Evolutionary conservation across 1,284 basidiomycete genomes (phyloP).

Genomic region (Apiotrichum akiyoshidainum): DNA sequence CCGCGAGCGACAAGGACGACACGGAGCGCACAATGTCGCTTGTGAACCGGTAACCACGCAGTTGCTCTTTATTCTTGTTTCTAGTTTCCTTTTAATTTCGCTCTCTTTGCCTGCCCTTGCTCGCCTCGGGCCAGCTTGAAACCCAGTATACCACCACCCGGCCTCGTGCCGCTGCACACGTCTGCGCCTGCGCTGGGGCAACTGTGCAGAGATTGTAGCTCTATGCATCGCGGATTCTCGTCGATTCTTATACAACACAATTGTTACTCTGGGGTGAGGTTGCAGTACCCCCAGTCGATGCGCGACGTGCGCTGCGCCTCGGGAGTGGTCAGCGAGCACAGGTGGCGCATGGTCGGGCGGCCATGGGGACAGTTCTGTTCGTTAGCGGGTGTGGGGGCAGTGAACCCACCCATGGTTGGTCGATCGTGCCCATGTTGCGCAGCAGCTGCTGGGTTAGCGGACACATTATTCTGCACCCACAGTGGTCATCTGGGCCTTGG

Average conservation of each 20-base stretch:
- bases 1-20: constrained; percentile 1
- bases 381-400: constrained; percentile 2
- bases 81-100: not conserved
- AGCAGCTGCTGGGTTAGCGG: constrained; percentile 60
- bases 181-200: not conserved
- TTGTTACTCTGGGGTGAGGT: not conserved
- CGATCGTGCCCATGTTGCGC: constrained; percentile 89
- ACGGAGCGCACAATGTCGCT: constrained; percentile 2
- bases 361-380: constrained; percentile 87
- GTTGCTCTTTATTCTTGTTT: not conserved
- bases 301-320: constrained; percentile 1
- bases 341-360: constrained; percentile 89
- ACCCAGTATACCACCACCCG: not conserved
- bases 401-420: constrained; percentile 74
- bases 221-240: constrained; percentile 4
- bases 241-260: not conserved
- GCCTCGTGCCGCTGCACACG: not conserved
- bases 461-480: constrained; percentile 53
- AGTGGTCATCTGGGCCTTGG: constrained; percentile 69
- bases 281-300: constrained; percentile 9
- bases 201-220: constrained; percentile 3
- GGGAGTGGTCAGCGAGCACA: constrained; percentile 38
- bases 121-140: not conserved
- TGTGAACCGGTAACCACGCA: not conserved
- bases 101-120: not conserved